Percentiles rank a stretch among this genome's conserved stretches.
Conservation (phyloP, 768 basidiomycete genomes). For the Chalciporus chontae region DNA sequence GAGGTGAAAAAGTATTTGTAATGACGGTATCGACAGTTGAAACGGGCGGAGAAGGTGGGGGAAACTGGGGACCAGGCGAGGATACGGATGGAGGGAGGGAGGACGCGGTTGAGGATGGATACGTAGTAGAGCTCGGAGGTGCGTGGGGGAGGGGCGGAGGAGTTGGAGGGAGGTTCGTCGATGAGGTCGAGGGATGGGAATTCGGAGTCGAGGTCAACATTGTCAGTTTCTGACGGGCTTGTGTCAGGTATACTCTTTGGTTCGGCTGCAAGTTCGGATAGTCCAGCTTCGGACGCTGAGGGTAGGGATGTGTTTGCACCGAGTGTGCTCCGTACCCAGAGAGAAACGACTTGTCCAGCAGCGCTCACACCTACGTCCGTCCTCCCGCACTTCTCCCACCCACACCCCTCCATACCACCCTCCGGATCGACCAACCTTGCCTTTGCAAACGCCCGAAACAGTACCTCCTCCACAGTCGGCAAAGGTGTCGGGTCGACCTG, state of each 20-base stretch:
- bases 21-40: slow-evolving; percentile 81
- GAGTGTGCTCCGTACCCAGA: slow-evolving; percentile 82
- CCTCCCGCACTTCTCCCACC: slow-evolving; percentile 87
- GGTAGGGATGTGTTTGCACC: not conserved
- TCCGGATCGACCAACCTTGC: slow-evolving; percentile 73
- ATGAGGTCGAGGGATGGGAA: slow-evolving; percentile 31
- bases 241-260: not conserved
- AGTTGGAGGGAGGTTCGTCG: slow-evolving; percentile 38
- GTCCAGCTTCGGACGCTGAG: not conserved
- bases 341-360: slow-evolving; percentile 87
- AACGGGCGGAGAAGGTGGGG: slow-evolving; percentile 79
- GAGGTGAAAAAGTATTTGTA: slow-evolving; percentile 97
- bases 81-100: slow-evolving; percentile 87
- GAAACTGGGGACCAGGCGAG: slow-evolving; percentile 92
- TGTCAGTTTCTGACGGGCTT: slow-evolving; percentile 6
- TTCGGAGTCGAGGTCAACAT: slow-evolving; percentile 2
- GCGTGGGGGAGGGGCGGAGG: slow-evolving; percentile 22
- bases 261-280: slow-evolving; percentile 7
- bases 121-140: slow-evolving; percentile 71
- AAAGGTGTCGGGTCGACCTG: slow-evolving; percentile 69
- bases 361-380: slow-evolving; percentile 96
- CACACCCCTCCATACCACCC: slow-evolving; percentile 78
- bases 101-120: slow-evolving; percentile 75
- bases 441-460: slow-evolving; percentile 77
- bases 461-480: slow-evolving; percentile 87